Percentiles rank a stretch among this genome's conserved stretches.
These are phyloP conservation scores for Barnettozyma siamensis DNA, from an alignment of 805 yeast genomes.

Conservation along the genomic window DNA sequence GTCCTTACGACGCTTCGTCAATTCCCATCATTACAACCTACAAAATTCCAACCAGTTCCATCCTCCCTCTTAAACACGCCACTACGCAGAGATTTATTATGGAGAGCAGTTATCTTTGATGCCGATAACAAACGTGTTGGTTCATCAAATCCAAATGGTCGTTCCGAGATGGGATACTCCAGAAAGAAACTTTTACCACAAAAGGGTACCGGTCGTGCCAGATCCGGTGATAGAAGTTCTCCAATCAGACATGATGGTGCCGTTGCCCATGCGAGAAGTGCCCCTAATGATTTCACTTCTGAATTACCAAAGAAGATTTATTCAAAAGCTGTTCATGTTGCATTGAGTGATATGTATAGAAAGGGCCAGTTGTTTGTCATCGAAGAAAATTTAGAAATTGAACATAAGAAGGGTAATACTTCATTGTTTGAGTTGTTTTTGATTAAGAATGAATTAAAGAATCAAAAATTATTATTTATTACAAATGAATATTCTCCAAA, in stretches of 20 bases:
- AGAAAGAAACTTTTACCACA: conserved; percentile 80
- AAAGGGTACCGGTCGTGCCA: conserved; percentile 92
- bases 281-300: conserved; percentile 86
- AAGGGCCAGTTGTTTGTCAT: conserved; percentile 66
- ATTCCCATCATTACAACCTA: conserved; percentile 91
- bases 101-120: conserved; percentile 93
- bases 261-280: conserved; percentile 80
- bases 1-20: conserved; percentile 72
- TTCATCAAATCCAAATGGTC: conserved; percentile 77
- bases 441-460: conserved; percentile 41
- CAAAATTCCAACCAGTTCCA: conserved; percentile 69
- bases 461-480: conserved; percentile 60
- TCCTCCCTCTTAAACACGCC: conserved; percentile 65
- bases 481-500: conserved; percentile 55
- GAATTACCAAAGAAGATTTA: conserved; percentile 70
- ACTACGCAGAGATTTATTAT: conserved; percentile 81
- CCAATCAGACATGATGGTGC: conserved; percentile 90
- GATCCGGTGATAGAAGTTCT: conserved; percentile 93
- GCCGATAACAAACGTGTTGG: conserved; percentile 88
- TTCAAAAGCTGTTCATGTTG: conserved; percentile 69
- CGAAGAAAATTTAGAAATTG: conserved; percentile 39
- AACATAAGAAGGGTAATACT: conserved; percentile 29
- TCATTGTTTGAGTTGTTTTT: conserved; percentile 46
- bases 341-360: conserved; percentile 75
- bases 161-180: conserved; percentile 81